A percentile compares a stretch with the other conserved stretches of the same genome.
Evolutionary conservation across 371 early-diverging fungal species (phyloP).

Genomic region (Basidiobolus meristosporus): DNA sequence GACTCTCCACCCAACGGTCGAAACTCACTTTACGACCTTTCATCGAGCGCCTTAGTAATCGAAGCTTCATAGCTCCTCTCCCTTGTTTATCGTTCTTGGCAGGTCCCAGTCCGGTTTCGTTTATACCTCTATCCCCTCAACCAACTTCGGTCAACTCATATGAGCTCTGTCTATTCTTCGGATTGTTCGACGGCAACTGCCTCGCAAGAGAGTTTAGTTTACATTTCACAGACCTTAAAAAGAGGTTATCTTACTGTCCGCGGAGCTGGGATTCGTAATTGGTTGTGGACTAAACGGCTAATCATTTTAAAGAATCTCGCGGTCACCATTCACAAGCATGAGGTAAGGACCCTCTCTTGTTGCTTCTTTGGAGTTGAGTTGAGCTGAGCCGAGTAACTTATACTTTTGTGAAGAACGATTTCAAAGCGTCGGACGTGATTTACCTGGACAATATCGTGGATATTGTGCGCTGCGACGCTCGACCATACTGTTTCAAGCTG

Average conservation of each 20-base stretch:
- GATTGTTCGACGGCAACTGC: too few species aligned
- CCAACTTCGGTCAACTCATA: too few species aligned
- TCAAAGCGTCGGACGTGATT: constrained; percentile 52
- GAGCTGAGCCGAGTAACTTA: not conserved
- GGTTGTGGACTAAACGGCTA: constrained; percentile 89
- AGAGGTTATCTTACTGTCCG: constrained; percentile 68
- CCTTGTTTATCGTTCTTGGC: too few species aligned
- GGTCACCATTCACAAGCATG: constrained; percentile 82
- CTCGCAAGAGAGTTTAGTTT: too few species aligned
- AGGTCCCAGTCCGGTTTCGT: too few species aligned
- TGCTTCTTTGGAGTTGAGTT: not conserved
- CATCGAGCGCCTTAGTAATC: too few species aligned
- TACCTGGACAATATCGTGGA: constrained; percentile 72
- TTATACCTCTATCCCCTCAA: too few species aligned
- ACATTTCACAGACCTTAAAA: constrained; percentile 20
- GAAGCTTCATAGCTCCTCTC: too few species aligned
- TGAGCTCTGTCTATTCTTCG: too few species aligned
- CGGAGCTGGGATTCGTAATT: constrained; percentile 71
- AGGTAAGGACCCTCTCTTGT: constrained; percentile 28
- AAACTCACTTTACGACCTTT: too few species aligned
- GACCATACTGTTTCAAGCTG: constrained; percentile 78
- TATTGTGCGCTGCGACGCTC: constrained; percentile 64
- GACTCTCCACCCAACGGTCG: too few species aligned
- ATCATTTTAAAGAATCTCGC: constrained; percentile 76
- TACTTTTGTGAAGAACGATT: constrained; percentile 24